phyloP scores from a whole-genome alignment of 306 rosid genomes.

The Mimosa bimucronata region DNA sequence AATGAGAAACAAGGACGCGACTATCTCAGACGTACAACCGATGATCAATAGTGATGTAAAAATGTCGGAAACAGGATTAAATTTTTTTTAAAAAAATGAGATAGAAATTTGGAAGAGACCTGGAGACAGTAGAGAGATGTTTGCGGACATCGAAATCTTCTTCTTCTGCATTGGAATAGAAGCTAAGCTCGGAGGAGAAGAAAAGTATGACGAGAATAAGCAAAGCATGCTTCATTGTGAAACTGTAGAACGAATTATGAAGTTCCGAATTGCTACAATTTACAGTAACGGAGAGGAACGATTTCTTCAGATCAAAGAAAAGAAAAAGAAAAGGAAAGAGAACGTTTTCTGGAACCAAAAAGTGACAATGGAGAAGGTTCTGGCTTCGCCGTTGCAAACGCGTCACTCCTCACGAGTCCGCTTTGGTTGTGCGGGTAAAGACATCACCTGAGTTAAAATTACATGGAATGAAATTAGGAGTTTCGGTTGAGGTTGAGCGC shows the following conservation, averaged over 20 bases:
- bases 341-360: not conserved
- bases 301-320: no score
- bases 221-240: slow-evolving; percentile 30
- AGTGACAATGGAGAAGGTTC: not conserved
- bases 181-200: slow-evolving; percentile 27
- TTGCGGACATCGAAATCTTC: slow-evolving; percentile 68
- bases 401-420: not conserved
- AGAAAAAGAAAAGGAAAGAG: not conserved
- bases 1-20: not conserved
- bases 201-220: slow-evolving; percentile 35
- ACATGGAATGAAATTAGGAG: no score
- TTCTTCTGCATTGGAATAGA: slow-evolving; percentile 46
- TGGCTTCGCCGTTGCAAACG: not conserved
- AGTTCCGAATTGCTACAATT: not conserved
- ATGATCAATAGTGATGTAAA: not conserved
- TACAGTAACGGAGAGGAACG: not conserved
- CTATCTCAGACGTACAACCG: not conserved
- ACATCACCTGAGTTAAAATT: no score
- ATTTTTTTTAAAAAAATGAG: not conserved
- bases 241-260: not conserved
- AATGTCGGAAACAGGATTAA: not conserved
- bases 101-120: slow-evolving; percentile 44
- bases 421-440: no score
- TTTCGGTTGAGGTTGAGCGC: no score
- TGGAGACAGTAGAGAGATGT: slow-evolving; percentile 81